Percentiles rank a stretch among this genome's conserved stretches.
These are phyloP conservation scores for Aspergillus eucalypticola DNA, from an alignment of 2,329 filamentous ascomycete genomes.

Conservation along the genomic window DNA sequence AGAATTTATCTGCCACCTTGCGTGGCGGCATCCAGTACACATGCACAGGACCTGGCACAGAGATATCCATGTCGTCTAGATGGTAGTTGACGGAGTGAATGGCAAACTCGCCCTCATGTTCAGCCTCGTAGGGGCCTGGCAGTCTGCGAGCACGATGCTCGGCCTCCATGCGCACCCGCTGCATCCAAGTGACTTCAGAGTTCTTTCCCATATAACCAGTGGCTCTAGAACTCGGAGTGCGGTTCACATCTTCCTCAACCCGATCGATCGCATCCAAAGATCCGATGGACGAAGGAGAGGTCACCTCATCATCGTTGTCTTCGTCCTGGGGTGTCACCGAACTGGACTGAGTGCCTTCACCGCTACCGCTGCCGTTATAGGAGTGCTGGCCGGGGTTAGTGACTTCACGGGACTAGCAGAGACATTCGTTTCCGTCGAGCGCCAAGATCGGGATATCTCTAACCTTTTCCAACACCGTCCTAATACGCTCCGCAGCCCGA, in stretches of 20 bases:
- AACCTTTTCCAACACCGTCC: constrained; percentile 41
- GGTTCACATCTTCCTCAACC: constrained; percentile 48
- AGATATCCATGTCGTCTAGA: constrained; percentile 47
- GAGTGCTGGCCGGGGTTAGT: constrained; percentile 23
- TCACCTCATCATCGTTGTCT: constrained; percentile 27
- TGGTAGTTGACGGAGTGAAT: constrained; percentile 43
- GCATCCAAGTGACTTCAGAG: constrained; percentile 50
- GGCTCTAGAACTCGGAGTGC: constrained; percentile 36
- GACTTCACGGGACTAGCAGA: neutral
- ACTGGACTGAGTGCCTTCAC: constrained; percentile 29
- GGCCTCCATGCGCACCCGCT: constrained; percentile 42
- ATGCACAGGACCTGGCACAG: constrained; percentile 42
- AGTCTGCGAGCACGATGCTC: constrained; percentile 33
- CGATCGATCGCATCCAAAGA: constrained; percentile 48
- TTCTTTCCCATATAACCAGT: constrained; percentile 50
- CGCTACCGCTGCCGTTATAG: constrained; percentile 16
- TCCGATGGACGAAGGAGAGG: constrained; percentile 39
- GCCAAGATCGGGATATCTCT: constrained; percentile 2
- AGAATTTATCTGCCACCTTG: constrained; percentile 43
- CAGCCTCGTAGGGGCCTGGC: constrained; percentile 30
- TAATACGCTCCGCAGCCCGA: constrained; percentile 38
- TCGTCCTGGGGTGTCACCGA: constrained; percentile 35
- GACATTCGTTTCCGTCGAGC: neutral
- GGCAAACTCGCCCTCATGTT: constrained; percentile 34
- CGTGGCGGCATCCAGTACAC: constrained; percentile 44